These are phyloP conservation scores for Babesia ovis DNA, from an alignment of 169 alveolate species.

Conservation along the genomic window DNA sequence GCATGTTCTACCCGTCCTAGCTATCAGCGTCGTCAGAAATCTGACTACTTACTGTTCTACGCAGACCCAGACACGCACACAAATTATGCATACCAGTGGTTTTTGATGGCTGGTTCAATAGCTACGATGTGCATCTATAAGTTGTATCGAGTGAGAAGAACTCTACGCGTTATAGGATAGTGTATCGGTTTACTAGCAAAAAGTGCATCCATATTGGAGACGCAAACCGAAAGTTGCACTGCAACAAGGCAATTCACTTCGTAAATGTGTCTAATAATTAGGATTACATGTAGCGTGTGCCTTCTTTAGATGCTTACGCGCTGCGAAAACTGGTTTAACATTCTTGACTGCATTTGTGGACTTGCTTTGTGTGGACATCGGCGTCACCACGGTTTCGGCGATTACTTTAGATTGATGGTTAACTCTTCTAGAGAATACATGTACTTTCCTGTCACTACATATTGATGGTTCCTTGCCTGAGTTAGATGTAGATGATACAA, in stretches of 20 bases:
- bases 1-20: conserved; percentile 46
- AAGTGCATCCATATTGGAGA: too few relatives aligned
- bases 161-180: conserved; percentile 11
- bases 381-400: background rate
- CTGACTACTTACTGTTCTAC: conserved; percentile 84
- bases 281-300: background rate
- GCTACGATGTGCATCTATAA: conserved; percentile 71
- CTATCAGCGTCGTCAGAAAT: conserved; percentile 73
- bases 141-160: conserved; percentile 34
- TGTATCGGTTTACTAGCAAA: too few relatives aligned
- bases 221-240: background rate
- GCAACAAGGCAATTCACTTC: too few relatives aligned
- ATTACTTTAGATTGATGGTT: conserved; percentile 1
- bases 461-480: background rate
- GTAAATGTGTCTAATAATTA: background rate
- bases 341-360: conserved; percentile 10
- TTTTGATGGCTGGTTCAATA: conserved; percentile 72
- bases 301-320: conserved; percentile 17
- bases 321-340: conserved; percentile 4
- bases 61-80: conserved; percentile 89
- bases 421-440: conserved; percentile 24
- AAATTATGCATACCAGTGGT: conserved; percentile 90
- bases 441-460: conserved; percentile 23
- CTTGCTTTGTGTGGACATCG: background rate
- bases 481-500: background rate